Percentiles rank a stretch among this genome's conserved stretches.
Evolutionary conservation across 768 basidiomycete genomes (phyloP).

Genomic region (Tulasnella sp.): DNA sequence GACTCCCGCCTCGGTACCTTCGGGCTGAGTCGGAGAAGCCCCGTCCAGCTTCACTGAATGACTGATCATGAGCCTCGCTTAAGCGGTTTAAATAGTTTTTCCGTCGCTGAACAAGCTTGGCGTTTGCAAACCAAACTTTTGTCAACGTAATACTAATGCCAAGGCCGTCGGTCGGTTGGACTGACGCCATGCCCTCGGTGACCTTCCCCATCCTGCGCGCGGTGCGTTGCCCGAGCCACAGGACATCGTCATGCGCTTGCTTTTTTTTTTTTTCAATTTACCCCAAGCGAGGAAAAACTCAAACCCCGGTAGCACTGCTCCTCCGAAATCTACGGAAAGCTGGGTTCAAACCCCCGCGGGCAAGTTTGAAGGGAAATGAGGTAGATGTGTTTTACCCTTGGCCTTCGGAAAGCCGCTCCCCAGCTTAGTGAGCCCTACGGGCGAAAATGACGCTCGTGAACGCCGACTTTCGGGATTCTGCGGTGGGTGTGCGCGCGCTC

Average conservation of each 20-base stretch:
- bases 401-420: too few relatives aligned
- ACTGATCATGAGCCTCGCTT: background rate
- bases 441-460: background rate
- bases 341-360: background rate
- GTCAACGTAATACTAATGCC: too few relatives aligned
- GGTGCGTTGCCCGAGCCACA: background rate
- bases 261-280: too few relatives aligned
- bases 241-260: too few relatives aligned
- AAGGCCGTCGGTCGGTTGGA: too few relatives aligned
- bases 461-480: background rate
- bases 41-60: background rate
- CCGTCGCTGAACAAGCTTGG: background rate
- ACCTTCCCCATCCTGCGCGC: background rate
- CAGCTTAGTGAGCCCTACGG: too few relatives aligned
- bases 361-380: background rate
- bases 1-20: background rate
- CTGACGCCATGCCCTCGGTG: background rate
- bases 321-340: too few relatives aligned
- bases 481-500: too few relatives aligned
- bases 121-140: background rate
- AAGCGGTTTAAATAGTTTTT: background rate
- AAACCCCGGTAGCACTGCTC: too few relatives aligned
- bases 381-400: too few relatives aligned
- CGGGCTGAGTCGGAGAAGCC: constrained; percentile 3
- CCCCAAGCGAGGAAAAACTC: too few relatives aligned